Evolutionary conservation across 768 basidiomycete genomes (phyloP), one percentile per base, ranked within the genome.

Genomic region (Suillus occidentalis): DNA sequence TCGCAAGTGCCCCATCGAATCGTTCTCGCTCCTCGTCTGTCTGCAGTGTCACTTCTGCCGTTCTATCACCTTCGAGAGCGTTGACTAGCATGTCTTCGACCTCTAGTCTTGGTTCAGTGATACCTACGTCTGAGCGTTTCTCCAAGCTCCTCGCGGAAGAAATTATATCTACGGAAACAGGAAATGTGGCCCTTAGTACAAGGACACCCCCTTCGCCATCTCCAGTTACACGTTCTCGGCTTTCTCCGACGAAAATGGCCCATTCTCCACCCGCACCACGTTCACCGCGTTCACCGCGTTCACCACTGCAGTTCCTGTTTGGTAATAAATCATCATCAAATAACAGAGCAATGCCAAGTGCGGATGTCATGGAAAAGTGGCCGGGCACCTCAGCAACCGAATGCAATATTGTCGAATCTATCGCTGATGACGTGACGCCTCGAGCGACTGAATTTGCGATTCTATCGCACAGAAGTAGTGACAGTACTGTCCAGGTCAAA

Each of bases 91-190:
- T 68, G 28, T 62, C 62, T 0, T 76, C 75, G 1, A 76, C 72
- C 14, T 76, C 75, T 9, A 76, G 75, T 25, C 62, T 76, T 13
- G 75, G 75, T 45, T 76, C 75, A 36, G 20, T 76, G 4, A n/a
- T 76, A 37, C 72, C 76, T 16, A 64, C 55, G 1, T 40, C 74
- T 31, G 74, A 76, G 55, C 68, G 70, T 4, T 36, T 70, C 8
- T 77, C 77, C 56, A 65, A 66, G 8, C 22, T 67, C 16, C 16
- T 55, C 16, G 66, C 69, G 56, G 64, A 50, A n/a, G 65, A 71
- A 37, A 47, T 36, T 40, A 60, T 42, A n/a, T 63, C 40, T 8
- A 60, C 61, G 6, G 64, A 69, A 14, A 65, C 67, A n/a, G 63
- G 49, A 10, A 59, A 14, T 22, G 61, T 36, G 16, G 28, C 47